Conservation (phyloP, 768 basidiomycete genomes). For the Leccinum olivaceopallidum region DNA sequence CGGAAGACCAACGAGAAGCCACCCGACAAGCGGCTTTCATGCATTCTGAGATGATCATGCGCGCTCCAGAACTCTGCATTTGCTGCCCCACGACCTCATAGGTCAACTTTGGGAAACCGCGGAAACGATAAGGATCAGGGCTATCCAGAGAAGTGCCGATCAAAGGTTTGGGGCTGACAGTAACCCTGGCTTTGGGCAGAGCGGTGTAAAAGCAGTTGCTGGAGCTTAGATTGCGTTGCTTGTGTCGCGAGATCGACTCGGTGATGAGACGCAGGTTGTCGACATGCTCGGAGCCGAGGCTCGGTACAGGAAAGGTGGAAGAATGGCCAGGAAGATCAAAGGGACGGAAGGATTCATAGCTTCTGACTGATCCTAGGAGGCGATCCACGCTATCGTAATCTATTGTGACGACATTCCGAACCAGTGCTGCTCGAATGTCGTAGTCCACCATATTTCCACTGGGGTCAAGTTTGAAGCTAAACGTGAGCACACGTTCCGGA, state of each 20-base stretch:
- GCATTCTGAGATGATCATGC: conserved; percentile 67
- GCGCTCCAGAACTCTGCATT: conserved; percentile 41
- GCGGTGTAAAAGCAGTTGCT: conserved; percentile 28
- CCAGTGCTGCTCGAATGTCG: conserved; percentile 66
- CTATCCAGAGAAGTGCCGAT: conserved; percentile 32
- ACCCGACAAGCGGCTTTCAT: conserved; percentile 81
- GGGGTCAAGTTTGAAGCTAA: conserved; percentile 70
- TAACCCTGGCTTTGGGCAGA: conserved; percentile 30
- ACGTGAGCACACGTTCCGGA: conserved; percentile 67
- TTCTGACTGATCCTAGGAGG: conserved; percentile 36
- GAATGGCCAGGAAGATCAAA: conserved; percentile 16
- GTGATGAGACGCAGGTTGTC: conserved; percentile 35
- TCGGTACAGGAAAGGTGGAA: background rate
- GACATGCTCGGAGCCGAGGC: conserved; percentile 20
- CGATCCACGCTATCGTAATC: conserved; percentile 71
- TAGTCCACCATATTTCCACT: conserved; percentile 69
- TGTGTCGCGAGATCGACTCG: conserved; percentile 27
- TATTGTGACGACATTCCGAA: conserved; percentile 64
- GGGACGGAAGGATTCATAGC: conserved; percentile 19
- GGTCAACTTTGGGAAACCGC: conserved; percentile 51
- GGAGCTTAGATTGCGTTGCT: conserved; percentile 21
- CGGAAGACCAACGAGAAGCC: conserved; percentile 69
- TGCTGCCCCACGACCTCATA: conserved; percentile 43
- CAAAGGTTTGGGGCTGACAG: conserved; percentile 29
- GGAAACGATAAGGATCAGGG: conserved; percentile 34